Evolutionary conservation across 2,329 filamentous ascomycete species (phyloP), one percentile per base, ranked within the genome.

Genomic region (Talaromyces piceae): DNA sequence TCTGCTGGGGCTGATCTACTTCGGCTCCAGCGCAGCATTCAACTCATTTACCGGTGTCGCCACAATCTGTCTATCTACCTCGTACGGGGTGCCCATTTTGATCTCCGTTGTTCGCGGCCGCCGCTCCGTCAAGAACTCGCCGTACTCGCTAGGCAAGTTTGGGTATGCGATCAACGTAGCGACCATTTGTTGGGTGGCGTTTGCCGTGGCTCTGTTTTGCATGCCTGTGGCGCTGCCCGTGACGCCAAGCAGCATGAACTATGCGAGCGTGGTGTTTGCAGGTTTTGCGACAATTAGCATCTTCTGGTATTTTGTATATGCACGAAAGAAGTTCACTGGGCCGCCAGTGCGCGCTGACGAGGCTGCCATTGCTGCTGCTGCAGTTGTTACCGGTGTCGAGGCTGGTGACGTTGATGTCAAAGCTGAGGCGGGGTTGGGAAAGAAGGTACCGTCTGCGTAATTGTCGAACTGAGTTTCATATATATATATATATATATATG

Each of bases 31-130:
- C 0, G 84, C 86, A 0, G 87, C 87, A 0, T 91, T 91, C 72
- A 86, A 85, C 73, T 84, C 82, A 8, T 90, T 91, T 67, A 90
- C 86, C 0, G 86, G 86, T 25, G 86, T 89, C 1, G 87, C 86
- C 1, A 90, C 86, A 4, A 89, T 91, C 63, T 89, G 86, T 57
- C 77, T 91, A 0, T 85, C 82, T 0, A 82, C 83, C 3, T 88
- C 84, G 0, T 91, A 91, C 65, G 86, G 83, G 12, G 76, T 89
- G 13, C 87, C 87, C 0, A 88, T 91, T 50, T 69, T 89, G 9
- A 83, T 91, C 52, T 85, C 78, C 9, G 70, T 91, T 3, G 59
- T 89, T 1, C 79, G 84, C 13, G 77, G 82, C 8, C 79, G 87
- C n/a, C 75, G 78, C 48, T 77, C 81, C 30, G 79, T 90, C n/a